phyloP scores from a whole-genome alignment of 192 early-diverging fungal species.

The Backusella australiensis region DNA sequence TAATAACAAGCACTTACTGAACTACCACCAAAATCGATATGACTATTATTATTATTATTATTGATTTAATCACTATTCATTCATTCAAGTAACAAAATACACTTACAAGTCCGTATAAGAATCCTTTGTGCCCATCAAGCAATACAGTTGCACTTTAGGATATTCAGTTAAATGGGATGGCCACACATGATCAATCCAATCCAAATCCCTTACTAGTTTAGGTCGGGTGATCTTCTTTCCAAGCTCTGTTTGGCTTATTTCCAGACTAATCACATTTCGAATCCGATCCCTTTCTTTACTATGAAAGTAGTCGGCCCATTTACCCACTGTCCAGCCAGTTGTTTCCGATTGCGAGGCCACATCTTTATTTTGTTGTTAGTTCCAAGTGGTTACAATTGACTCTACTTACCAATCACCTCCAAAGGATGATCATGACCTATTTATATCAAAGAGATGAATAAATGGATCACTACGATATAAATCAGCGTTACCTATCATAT shows the following conservation, averaged over 20 bases:
- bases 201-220: slow-evolving; percentile 78
- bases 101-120: slow-evolving; percentile 86
- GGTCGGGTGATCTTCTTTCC: slow-evolving; percentile 69
- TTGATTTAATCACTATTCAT: too few relatives aligned
- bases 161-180: slow-evolving; percentile 66
- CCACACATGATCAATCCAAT: slow-evolving; percentile 90
- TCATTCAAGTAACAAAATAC: too few relatives aligned
- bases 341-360: slow-evolving; percentile 86
- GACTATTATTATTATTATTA: slow-evolving; percentile 38
- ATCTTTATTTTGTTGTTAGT: slow-evolving; percentile 39
- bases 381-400: neutral
- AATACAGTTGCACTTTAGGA: slow-evolving; percentile 88
- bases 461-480: too few relatives aligned
- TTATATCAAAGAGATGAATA: too few relatives aligned
- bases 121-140: slow-evolving; percentile 90
- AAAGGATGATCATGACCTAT: slow-evolving; percentile 60
- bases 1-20: slow-evolving; percentile 39
- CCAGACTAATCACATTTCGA: slow-evolving; percentile 87
- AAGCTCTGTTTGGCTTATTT: slow-evolving; percentile 75
- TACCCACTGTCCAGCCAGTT: slow-evolving; percentile 74
- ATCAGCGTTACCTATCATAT: slow-evolving; percentile 22
- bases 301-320: slow-evolving; percentile 82
- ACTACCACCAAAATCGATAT: slow-evolving; percentile 82
- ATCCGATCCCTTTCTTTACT: slow-evolving; percentile 63
- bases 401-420: slow-evolving; percentile 65